Conservation (phyloP, 2,329 filamentous ascomycete species). For the Hymenoscyphus scutula region DNA sequence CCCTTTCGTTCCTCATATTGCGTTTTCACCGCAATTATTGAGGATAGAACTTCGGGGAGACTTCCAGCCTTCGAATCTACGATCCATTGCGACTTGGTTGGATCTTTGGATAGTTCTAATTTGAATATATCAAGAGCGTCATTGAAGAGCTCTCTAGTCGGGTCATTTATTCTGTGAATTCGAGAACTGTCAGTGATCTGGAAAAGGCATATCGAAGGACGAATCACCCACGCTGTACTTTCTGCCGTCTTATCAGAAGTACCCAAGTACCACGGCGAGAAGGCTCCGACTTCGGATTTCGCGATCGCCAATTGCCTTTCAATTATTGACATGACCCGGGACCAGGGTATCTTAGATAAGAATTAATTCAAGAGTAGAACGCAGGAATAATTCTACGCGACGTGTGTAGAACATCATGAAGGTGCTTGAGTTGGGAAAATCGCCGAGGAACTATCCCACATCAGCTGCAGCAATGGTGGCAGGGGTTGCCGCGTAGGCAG, state of each 20-base stretch:
- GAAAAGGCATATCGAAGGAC: background rate
- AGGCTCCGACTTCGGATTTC: background rate
- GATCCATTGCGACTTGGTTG: background rate
- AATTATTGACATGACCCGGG: background rate
- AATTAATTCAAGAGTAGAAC: background rate
- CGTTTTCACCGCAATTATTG: background rate
- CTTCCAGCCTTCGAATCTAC: background rate
- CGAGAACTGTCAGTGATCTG: background rate
- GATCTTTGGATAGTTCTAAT: background rate
- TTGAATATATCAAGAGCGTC: background rate
- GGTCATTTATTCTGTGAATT: background rate
- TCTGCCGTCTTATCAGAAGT: background rate
- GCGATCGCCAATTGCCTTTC: background rate
- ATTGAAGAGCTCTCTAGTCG: background rate
- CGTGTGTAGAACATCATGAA: background rate
- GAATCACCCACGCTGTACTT: background rate
- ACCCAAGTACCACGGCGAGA: background rate
- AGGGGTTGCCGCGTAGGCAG: background rate
- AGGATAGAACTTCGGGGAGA: background rate
- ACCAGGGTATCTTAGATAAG: background rate
- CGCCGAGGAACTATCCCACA: background rate
- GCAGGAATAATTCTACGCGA: background rate
- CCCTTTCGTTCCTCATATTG: constrained; percentile 29
- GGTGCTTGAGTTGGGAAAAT: background rate
- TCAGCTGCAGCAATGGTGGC: background rate